Percentiles rank a stretch among this genome's conserved stretches.
Conservation (phyloP, 2,329 filamentous ascomycete genomes). For the Lachnellula occidentalis region DNA sequence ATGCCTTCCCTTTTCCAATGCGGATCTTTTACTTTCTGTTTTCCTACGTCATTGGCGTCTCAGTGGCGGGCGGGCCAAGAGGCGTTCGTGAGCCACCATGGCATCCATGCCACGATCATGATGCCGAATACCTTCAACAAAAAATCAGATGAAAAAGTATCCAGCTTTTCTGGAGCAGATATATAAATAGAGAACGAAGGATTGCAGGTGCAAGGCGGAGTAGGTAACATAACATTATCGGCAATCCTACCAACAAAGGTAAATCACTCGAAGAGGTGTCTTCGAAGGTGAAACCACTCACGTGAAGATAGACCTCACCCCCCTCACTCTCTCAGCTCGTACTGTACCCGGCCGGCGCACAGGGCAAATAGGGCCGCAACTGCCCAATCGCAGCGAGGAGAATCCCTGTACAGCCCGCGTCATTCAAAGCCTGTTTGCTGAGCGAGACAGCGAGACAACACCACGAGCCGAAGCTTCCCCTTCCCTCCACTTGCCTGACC, state of each 20-base stretch:
- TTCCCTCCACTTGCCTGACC: too few species aligned
- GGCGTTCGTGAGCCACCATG: not conserved
- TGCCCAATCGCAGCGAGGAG: slow-evolving; percentile 9
- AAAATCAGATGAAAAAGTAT: not conserved
- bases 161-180: not conserved
- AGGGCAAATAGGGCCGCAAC: not conserved
- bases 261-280: too few species aligned
- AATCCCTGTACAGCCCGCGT: slow-evolving; percentile 6
- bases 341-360: too few species aligned
- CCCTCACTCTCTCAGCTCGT: not conserved
- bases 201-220: not conserved
- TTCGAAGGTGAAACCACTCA: not conserved
- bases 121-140: slow-evolving; percentile 1
- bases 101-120: not conserved
- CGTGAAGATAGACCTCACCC: not conserved
- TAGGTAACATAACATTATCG: not conserved
- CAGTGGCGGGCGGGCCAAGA: slow-evolving; percentile 7
- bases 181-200: not conserved
- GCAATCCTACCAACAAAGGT: too few species aligned
- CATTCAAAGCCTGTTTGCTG: slow-evolving; percentile 12
- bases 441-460: slow-evolving; percentile 5
- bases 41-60: slow-evolving; percentile 12
- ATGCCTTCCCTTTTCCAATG: not conserved
- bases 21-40: slow-evolving; percentile 1
- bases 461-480: slow-evolving; percentile 1